phyloP scores from a whole-genome alignment of 768 basidiomycete species.

The Boletus bicolor region DNA sequence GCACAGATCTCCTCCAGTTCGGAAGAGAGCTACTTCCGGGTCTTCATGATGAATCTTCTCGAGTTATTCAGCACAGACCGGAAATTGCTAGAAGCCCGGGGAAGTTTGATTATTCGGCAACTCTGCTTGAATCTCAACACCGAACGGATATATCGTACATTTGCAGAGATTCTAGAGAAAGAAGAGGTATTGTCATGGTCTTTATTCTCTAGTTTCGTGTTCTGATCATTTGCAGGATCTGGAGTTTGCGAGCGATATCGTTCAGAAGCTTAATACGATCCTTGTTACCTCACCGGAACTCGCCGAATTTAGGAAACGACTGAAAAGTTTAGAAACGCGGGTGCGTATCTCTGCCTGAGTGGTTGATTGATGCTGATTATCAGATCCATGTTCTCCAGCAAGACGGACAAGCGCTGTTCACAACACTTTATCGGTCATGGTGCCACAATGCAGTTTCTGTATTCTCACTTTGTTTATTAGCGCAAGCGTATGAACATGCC shows the following conservation, averaged over 20 bases:
- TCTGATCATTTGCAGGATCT: slow-evolving; percentile 60
- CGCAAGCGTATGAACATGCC: slow-evolving; percentile 98
- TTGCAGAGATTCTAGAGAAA: slow-evolving; percentile 96
- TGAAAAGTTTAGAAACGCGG: slow-evolving; percentile 91
- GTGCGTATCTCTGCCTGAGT: slow-evolving; percentile 42
- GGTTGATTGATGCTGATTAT: slow-evolving; percentile 7
- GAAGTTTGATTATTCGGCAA: slow-evolving; percentile 94
- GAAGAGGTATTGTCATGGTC: slow-evolving; percentile 68
- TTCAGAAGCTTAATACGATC: slow-evolving; percentile 96
- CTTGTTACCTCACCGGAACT: slow-evolving; percentile 95
- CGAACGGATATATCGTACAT: slow-evolving; percentile 91
- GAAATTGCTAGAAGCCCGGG: slow-evolving; percentile 82
- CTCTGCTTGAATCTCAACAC: slow-evolving; percentile 92
- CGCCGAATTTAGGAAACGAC: slow-evolving; percentile 87
- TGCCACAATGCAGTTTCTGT: slow-evolving; percentile 98
- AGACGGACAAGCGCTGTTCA: slow-evolving; percentile 96
- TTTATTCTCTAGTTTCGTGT: not conserved
- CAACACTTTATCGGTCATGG: slow-evolving; percentile 94
- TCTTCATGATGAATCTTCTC: slow-evolving; percentile 92
- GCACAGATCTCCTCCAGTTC: slow-evolving; percentile 97
- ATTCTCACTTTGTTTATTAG: slow-evolving; percentile 92
- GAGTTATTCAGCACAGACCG: slow-evolving; percentile 95
- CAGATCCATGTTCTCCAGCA: slow-evolving; percentile 41
- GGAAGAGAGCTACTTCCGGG: slow-evolving; percentile 92
- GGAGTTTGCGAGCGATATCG: slow-evolving; percentile 96